These are phyloP conservation scores for Immersiella caudata DNA, from an alignment of 495 filamentous ascomycete species.

Conservation along the genomic window DNA sequence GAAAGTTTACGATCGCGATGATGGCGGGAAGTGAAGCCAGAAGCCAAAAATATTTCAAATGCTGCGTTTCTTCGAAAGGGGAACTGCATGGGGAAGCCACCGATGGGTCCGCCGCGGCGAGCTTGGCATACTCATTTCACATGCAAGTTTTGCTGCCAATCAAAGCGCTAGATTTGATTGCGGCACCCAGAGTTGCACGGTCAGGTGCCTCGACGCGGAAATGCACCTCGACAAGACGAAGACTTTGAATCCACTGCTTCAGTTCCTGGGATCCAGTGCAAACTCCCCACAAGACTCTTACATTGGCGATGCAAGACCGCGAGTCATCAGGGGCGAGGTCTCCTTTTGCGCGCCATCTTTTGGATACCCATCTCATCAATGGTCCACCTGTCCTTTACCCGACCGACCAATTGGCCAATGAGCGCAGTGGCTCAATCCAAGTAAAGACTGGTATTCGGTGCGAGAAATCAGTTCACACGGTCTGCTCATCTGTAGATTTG, in stretches of 20 bases:
- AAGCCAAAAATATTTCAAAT: slow-evolving; percentile 23
- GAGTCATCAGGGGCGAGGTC: slow-evolving; percentile 11
- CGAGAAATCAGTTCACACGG: too few species aligned
- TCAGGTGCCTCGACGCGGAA: not conserved
- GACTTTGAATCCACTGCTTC: not conserved
- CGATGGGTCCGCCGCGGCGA: slow-evolving; percentile 10
- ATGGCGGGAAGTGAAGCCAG: slow-evolving; percentile 7
- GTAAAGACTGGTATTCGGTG: too few species aligned
- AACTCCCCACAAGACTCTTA: not conserved
- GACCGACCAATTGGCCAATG: slow-evolving; percentile 8
- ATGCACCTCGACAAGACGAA: not conserved
- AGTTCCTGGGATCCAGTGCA: not conserved
- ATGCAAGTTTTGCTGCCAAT: slow-evolving; percentile 21
- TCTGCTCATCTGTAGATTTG: too few species aligned
- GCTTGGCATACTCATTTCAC: slow-evolving; percentile 23
- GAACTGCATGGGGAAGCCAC: slow-evolving; percentile 21
- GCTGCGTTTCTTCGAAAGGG: slow-evolving; percentile 19
- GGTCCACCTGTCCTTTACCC: not conserved
- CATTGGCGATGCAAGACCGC: not conserved
- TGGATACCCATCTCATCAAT: not conserved
- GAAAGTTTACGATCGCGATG: slow-evolving; percentile 15
- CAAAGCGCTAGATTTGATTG: slow-evolving; percentile 1
- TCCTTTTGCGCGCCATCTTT: slow-evolving; percentile 12
- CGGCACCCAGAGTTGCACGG: slow-evolving; percentile 8
- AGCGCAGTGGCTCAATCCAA: not conserved